phyloP scores from a whole-genome alignment of 345 rosid genomes.

The Luvunga scandens region DNA sequence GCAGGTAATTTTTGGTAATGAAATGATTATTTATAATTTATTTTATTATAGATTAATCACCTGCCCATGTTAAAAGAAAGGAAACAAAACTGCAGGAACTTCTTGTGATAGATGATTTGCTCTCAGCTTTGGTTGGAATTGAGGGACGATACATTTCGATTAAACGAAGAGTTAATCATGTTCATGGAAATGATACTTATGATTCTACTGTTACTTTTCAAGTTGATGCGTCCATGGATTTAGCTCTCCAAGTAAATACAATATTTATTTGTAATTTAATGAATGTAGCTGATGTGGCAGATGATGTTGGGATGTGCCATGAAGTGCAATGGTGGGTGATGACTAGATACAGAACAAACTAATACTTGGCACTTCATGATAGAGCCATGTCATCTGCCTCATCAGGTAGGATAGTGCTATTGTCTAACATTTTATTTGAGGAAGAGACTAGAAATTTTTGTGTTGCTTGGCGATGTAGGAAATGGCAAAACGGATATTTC shows the following conservation, averaged over 20 bases:
- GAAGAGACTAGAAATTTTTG: not conserved
- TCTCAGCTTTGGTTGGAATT: slow-evolving; percentile 88
- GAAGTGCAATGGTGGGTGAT: no score
- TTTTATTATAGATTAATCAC: not conserved
- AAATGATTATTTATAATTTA: not conserved
- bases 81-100: slow-evolving; percentile 55
- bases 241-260: slow-evolving; percentile 70
- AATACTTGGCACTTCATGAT: not conserved
- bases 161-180: slow-evolving; percentile 55
- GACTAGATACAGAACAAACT: no score
- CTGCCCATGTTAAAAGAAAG: no score
- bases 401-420: slow-evolving; percentile 16
- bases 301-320: not conserved
- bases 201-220: slow-evolving; percentile 53
- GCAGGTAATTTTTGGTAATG: slow-evolving; percentile 42
- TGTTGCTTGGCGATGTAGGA: slow-evolving; percentile 54
- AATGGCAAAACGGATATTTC: slow-evolving; percentile 75
- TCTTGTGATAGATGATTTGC: slow-evolving; percentile 82
- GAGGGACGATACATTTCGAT: slow-evolving; percentile 91
- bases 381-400: not conserved
- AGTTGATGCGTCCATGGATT: slow-evolving; percentile 87
- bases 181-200: slow-evolving; percentile 29
- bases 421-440: not conserved
- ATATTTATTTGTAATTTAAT: not conserved
- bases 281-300: not conserved